Evolutionary conservation across 495 filamentous ascomycete genomes (phyloP).

Genomic region (Clavariopsis aquatica): DNA sequence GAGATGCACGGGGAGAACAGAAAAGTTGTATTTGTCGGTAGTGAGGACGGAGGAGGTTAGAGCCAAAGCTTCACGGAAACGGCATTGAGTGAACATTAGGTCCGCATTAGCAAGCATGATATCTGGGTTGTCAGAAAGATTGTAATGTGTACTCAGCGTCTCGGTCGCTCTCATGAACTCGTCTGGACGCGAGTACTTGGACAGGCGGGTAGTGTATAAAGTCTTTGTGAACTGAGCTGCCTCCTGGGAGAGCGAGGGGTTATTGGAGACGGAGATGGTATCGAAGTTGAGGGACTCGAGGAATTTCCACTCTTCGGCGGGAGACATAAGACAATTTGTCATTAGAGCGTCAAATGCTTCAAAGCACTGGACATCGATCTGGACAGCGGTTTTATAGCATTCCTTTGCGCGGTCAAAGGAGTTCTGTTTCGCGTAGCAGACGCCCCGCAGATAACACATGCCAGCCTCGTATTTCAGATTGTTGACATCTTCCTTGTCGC

Average conservation of each 20-base stretch:
- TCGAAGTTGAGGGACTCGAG: constrained; percentile 91
- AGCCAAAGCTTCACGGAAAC: constrained; percentile 80
- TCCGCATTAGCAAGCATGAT: constrained; percentile 91
- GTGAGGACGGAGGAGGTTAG: constrained; percentile 81
- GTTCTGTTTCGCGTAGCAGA: constrained; percentile 97
- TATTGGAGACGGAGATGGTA: constrained; percentile 60
- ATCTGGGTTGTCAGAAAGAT: constrained; percentile 82
- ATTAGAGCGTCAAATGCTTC: constrained; percentile 97
- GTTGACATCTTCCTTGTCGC: constrained; percentile 67
- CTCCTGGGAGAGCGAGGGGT: constrained; percentile 66
- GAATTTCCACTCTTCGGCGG: constrained; percentile 92
- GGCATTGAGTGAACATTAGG: constrained; percentile 90
- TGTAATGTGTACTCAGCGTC: constrained; percentile 89
- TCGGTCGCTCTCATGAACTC: constrained; percentile 86
- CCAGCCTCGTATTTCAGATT: constrained; percentile 86
- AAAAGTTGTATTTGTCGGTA: constrained; percentile 83
- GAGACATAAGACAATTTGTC: constrained; percentile 97
- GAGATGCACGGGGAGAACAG: constrained; percentile 84
- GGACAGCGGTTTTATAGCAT: constrained; percentile 95
- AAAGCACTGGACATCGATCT: constrained; percentile 97
- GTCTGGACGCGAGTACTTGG: constrained; percentile 87
- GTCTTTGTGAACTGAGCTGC: constrained; percentile 91
- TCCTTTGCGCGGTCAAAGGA: constrained; percentile 96
- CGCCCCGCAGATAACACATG: constrained; percentile 93
- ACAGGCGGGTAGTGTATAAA: constrained; percentile 94